Conservation (phyloP, 2,329 filamentous ascomycete species). For the Aspergillus bombycis region DNA sequence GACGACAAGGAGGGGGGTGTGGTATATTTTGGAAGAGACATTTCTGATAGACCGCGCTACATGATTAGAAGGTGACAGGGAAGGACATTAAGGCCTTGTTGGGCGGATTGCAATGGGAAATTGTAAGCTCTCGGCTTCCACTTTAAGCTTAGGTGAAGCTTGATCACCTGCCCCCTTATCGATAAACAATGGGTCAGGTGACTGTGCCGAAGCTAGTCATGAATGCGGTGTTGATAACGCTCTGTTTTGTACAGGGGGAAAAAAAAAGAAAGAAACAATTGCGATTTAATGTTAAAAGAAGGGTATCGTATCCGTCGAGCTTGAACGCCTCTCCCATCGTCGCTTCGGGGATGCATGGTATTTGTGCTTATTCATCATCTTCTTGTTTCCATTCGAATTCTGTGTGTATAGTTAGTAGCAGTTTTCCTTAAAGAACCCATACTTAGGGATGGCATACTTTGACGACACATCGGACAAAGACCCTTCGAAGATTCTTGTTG, state of each 20-base stretch:
- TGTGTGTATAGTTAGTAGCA: constrained; percentile 31
- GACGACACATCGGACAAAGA: constrained; percentile 96
- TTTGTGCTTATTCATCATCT: constrained; percentile 32
- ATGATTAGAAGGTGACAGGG: constrained; percentile 25
- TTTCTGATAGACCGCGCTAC: constrained; percentile 34
- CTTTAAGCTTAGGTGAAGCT: constrained; percentile 1
- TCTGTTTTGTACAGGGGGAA: neutral
- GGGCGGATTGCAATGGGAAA: constrained; percentile 9
- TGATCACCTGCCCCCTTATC: constrained; percentile 31
- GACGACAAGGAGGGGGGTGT: constrained; percentile 28
- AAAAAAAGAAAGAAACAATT: neutral
- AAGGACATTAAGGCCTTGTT: constrained; percentile 2
- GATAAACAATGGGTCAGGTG: constrained; percentile 25
- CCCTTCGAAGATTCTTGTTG: constrained; percentile 91
- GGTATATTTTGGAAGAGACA: constrained; percentile 39
- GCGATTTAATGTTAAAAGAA: neutral
- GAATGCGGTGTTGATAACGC: neutral
- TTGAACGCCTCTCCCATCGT: constrained; percentile 8
- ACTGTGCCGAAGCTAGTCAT: neutral
- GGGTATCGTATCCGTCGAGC: constrained; percentile 4
- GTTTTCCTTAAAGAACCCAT: neutral
- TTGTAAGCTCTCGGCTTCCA: neutral
- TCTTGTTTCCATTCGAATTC: constrained; percentile 59
- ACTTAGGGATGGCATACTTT: constrained; percentile 62
- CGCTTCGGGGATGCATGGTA: neutral